Evolutionary conservation across 2,329 filamentous ascomycete species (phyloP), one percentile per base, ranked within the genome.

Genomic region (Cladosporium sp.): DNA sequence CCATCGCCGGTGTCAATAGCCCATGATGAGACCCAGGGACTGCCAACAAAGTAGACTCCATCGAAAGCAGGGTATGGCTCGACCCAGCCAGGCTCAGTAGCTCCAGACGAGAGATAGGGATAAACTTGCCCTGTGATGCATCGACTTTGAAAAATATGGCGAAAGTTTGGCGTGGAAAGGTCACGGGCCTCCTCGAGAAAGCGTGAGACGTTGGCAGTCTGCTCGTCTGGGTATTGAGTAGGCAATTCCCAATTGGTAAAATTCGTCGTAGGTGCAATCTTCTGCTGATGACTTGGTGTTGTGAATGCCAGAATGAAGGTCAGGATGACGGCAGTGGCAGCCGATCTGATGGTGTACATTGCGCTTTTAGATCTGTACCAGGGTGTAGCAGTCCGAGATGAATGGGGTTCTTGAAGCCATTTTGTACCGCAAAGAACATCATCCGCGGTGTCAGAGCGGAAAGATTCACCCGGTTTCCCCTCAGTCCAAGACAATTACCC

Each of bases 11-110:
- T 71, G 24, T 69, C 63, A 28, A 66, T 65, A 5, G 67, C 67
- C 69, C 68, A 70, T n/a, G 68, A 55, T 5, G 65, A 68, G 24
- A 68, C 65, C 26, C 57, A 60, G n/a, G 60, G 63, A n/a, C 68
- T 67, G 21, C 68, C 69, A 18, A 71, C 64, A 38, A 71, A 71
- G 51, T 64, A 69, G n/a, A 69, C 26, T 7, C 61, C 59, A 15
- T 69, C 61, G 58, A 70, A 70, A 14, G 64, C 58, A n/a, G 54
- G 47, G 7, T 63, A 58, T 36, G 68, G 67, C 28, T 67, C 47
- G 21, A 70, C 57, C 26, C 67, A 70, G 28, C 68, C 68, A 18
- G 62, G 49, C 15, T 58, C 34, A 15, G 59, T 51, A 28, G 52
- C 60, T 34, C 52, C 49, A 54, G 49, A 30, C 30, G 61, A 51